A percentile compares a stretch with the other conserved stretches of the same genome.
Conservation (phyloP, 306 rosid genomes). For the Styphnolobium japonicum region DNA sequence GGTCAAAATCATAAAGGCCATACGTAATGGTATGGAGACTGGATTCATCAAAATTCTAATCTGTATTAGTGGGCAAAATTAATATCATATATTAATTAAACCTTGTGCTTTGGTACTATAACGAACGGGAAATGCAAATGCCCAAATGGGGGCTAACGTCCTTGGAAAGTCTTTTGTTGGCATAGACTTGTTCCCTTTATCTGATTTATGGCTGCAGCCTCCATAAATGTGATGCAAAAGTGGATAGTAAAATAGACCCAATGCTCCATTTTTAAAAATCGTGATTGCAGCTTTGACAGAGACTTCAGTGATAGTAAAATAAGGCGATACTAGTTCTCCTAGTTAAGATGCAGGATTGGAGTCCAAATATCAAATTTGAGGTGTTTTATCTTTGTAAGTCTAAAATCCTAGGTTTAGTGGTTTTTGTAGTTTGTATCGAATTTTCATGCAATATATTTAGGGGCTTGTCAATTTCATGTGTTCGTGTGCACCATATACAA, state of each 20-base stretch:
- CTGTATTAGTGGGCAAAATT: background rate
- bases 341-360: background rate
- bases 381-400: background rate
- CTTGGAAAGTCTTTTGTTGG: background rate
- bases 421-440: background rate
- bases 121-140: background rate
- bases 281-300: too few relatives aligned
- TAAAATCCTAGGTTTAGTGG: background rate
- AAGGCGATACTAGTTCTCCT: background rate
- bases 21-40: background rate
- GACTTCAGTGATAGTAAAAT: background rate
- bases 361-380: background rate
- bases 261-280: background rate
- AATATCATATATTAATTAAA: background rate
- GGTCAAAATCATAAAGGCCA: background rate
- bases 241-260: background rate
- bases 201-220: background rate
- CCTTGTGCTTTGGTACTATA: background rate
- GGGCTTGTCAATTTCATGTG: background rate
- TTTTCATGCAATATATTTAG: background rate
- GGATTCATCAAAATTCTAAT: background rate
- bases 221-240: background rate
- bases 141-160: too few relatives aligned
- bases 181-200: background rate
- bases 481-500: conserved; percentile 32